A percentile compares a stretch with the other conserved stretches of the same genome.
Evolutionary conservation across 805 yeast genomes (phyloP).

Genomic region (Candida cerambycidarum): DNA sequence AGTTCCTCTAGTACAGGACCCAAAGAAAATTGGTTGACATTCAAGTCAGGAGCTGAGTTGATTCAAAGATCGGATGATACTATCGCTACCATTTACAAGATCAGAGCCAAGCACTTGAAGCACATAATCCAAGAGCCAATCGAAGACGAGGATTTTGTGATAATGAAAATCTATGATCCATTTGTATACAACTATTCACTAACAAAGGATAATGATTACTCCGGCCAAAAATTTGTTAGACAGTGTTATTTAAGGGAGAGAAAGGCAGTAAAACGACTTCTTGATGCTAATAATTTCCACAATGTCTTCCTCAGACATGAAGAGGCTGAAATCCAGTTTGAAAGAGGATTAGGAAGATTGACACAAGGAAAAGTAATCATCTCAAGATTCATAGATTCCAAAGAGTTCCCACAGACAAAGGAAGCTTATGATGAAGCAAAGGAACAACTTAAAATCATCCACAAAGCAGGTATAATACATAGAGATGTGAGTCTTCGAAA

Average conservation of each 20-base stretch:
- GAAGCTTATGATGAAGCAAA: not conserved
- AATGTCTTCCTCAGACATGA: not conserved
- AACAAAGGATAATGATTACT: not conserved
- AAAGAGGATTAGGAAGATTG: not conserved
- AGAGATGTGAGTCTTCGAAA: not conserved
- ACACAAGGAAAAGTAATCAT: not conserved
- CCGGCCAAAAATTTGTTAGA: not conserved
- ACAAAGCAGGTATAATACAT: not conserved
- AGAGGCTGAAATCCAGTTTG: not conserved
- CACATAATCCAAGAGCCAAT: not conserved
- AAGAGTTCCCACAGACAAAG: not conserved
- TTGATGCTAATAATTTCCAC: not conserved
- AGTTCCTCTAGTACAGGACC: not conserved
- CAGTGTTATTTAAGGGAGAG: not conserved
- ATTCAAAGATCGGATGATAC: conserved; percentile 1
- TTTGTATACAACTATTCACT: not conserved
- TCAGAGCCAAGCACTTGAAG: conserved; percentile 1
- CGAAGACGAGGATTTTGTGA: conserved; percentile 1
- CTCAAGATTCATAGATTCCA: not conserved
- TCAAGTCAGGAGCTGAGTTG: conserved; percentile 1
- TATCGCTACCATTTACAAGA: conserved; percentile 1
- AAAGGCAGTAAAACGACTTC: not conserved
- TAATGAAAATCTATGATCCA: conserved; percentile 3
- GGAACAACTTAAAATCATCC: not conserved
- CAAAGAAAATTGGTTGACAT: not conserved